Percentiles rank a stretch among this genome's conserved stretches.
Evolutionary conservation across 768 basidiomycete genomes (phyloP).

Genomic region (Tricholoma hemisulphureum): DNA sequence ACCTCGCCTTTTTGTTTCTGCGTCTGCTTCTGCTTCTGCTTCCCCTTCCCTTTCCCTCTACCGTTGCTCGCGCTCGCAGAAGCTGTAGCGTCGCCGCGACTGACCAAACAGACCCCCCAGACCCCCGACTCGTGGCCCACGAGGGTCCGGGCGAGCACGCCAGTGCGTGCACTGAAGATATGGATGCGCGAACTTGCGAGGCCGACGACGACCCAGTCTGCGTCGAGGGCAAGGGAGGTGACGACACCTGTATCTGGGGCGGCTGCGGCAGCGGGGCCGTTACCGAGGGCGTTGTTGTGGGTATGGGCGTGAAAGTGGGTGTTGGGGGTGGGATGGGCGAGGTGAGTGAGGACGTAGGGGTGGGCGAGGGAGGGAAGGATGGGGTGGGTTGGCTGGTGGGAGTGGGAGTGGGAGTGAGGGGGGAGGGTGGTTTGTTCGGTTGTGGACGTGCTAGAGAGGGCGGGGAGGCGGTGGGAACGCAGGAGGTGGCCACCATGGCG

Average conservation of each 20-base stretch:
- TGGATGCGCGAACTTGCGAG: conserved; percentile 84
- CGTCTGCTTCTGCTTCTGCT: background rate
- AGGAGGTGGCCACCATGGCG: conserved; percentile 70
- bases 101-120: conserved; percentile 85
- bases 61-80: conserved; percentile 40
- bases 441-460: background rate
- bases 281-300: background rate
- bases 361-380: background rate
- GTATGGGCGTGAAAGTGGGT: background rate
- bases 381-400: background rate
- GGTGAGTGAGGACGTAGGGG: background rate
- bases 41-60: conserved; percentile 17
- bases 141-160: conserved; percentile 73
- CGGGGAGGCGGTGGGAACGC: conserved; percentile 33
- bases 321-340: too few relatives aligned
- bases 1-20: background rate
- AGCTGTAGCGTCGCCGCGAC: conserved; percentile 22
- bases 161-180: conserved; percentile 78
- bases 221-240: conserved; percentile 83
- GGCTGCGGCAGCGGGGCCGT: too few relatives aligned
- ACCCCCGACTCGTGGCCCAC: conserved; percentile 88
- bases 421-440: background rate
- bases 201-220: conserved; percentile 83
- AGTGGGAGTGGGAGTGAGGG: background rate
- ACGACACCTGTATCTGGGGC: conserved; percentile 68